phyloP scores from a whole-genome alignment of 2,329 filamentous ascomycete genomes.

The Ophiognomonia clavigignenti-juglandacearum region DNA sequence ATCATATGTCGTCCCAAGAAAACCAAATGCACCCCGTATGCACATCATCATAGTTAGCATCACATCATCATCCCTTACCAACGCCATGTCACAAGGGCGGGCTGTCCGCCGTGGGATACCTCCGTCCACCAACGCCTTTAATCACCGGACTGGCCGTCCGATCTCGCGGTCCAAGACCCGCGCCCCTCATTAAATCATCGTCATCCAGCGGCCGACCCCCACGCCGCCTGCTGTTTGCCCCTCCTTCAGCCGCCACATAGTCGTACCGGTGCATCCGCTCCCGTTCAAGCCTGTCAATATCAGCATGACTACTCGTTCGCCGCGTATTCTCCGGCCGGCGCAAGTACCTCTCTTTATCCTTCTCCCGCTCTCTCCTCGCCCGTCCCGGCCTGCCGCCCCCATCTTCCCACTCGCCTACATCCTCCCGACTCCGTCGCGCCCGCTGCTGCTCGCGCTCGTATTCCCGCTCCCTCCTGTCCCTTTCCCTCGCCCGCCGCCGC shows the following conservation, averaged over 20 bases:
- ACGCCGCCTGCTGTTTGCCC: conserved; percentile 26
- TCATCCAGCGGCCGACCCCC: conserved; percentile 19
- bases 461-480: conserved; percentile 30
- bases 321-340: conserved; percentile 36
- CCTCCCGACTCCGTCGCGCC: conserved; percentile 19
- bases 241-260: conserved; percentile 17
- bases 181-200: conserved; percentile 20
- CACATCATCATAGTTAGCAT: no score
- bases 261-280: conserved; percentile 23
- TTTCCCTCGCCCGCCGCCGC: conserved; percentile 26
- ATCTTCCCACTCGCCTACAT: conserved; percentile 26
- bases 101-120: conserved; percentile 29
- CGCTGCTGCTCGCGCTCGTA: conserved; percentile 12
- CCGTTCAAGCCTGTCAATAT: conserved; percentile 39
- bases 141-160: conserved; percentile 28
- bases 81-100: conserved; percentile 1
- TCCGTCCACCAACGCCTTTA: conserved; percentile 30
- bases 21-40: no score
- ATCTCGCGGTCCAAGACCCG: conserved; percentile 16
- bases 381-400: no score
- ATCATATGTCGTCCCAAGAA: no score
- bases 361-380: no score
- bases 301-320: conserved; percentile 46
- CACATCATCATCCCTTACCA: no score
- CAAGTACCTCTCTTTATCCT: conserved; percentile 30